These are phyloP conservation scores for Boletus tomentosulus DNA, from an alignment of 768 basidiomycete species.

Conservation along the genomic window DNA sequence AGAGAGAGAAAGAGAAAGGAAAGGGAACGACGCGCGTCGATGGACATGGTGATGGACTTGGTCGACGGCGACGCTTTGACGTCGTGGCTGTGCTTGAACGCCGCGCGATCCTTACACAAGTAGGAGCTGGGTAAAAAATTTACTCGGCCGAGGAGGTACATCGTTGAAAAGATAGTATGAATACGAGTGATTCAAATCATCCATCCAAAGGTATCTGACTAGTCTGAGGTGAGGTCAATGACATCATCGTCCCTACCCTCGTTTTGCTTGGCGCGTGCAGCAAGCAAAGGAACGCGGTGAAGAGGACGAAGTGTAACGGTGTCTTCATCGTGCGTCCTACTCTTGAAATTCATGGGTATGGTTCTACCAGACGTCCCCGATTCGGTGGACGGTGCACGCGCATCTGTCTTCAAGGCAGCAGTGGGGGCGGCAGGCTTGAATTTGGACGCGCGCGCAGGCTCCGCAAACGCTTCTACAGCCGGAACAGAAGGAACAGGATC, in stretches of 20 bases:
- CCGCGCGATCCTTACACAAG: too few relatives aligned
- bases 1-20: too few relatives aligned
- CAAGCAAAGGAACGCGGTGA: slow-evolving; percentile 17
- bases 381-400: neutral
- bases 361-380: neutral
- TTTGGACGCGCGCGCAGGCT: slow-evolving; percentile 10
- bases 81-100: too few relatives aligned
- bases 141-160: too few relatives aligned
- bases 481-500: neutral
- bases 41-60: too few relatives aligned
- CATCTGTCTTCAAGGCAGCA: neutral
- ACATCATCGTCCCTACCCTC: slow-evolving; percentile 22
- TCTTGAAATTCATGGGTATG: neutral
- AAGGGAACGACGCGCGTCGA: too few relatives aligned
- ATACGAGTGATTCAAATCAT: too few relatives aligned
- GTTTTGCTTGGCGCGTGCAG: slow-evolving; percentile 17
- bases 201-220: neutral
- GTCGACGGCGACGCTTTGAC: too few relatives aligned
- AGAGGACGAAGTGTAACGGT: neutral
- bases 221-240: slow-evolving; percentile 41
- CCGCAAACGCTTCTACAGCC: neutral
- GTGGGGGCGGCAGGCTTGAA: slow-evolving; percentile 17
- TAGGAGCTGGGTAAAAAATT: too few relatives aligned
- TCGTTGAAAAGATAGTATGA: neutral
- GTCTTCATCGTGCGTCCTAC: neutral